Conservation (phyloP, 306 rosid genomes). For the Vachellia collinsii region DNA sequence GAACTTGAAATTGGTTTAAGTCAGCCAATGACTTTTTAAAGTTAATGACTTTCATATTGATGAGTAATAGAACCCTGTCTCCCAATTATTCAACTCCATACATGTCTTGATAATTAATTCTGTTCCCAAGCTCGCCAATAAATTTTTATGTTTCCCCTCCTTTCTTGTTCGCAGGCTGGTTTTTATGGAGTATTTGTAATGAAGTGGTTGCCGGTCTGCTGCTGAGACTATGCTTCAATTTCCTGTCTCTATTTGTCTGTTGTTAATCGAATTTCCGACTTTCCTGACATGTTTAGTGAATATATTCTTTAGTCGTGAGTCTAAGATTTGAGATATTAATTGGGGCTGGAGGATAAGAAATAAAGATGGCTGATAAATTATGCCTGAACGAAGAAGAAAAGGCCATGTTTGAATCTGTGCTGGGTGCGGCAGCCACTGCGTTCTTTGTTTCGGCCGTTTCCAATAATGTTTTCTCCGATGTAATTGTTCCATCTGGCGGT, state of each 20-base stretch:
- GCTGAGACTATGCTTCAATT: slow-evolving; percentile 20
- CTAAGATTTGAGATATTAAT: slow-evolving; percentile 34
- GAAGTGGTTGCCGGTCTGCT: background rate
- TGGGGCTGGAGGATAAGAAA: slow-evolving; percentile 28
- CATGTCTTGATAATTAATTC: background rate
- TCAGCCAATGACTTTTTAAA: background rate
- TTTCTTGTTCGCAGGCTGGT: slow-evolving; percentile 6
- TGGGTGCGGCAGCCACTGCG: slow-evolving; percentile 81
- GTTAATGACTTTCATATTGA: background rate
- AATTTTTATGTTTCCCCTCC: too few relatives aligned
- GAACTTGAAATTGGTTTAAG: background rate
- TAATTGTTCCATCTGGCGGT: slow-evolving; percentile 45
- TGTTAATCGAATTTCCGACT: slow-evolving; percentile 4
- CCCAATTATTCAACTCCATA: background rate
- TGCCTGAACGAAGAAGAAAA: slow-evolving; percentile 78
- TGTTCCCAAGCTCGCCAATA: background rate
- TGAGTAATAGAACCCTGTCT: background rate
- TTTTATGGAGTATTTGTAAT: slow-evolving; percentile 2
- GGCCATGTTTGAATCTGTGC: slow-evolving; percentile 73
- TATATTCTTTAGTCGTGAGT: background rate
- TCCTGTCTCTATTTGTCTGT: slow-evolving; percentile 18
- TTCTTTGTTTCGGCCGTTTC: slow-evolving; percentile 68
- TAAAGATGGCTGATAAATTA: slow-evolving; percentile 61
- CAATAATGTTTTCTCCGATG: slow-evolving; percentile 52
- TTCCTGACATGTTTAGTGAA: slow-evolving; percentile 9